Evolutionary conservation across 495 filamentous ascomycete genomes (phyloP), one percentile per base, ranked within the genome.

Genomic region (Parachaetomium inaequale): DNA sequence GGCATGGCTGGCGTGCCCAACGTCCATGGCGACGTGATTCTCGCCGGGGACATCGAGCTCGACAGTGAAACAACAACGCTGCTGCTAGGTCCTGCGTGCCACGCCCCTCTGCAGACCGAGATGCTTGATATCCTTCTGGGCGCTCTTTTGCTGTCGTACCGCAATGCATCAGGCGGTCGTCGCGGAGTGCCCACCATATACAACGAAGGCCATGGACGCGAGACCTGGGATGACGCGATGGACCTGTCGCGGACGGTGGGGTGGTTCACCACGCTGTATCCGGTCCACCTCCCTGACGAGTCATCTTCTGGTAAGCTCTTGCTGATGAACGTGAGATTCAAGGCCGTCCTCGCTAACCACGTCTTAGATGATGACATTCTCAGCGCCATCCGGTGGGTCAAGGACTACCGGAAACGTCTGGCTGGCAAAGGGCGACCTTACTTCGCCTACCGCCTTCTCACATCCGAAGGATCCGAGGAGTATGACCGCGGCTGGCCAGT

Each of bases 91-190:
- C 51, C 75, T 6, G 74, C 74, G 3, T 80, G 77, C 56, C 77
- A 85, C 55, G 69, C 74, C n/a, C 63, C 76, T 2, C 66, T 85
- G 7, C 60, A 70, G 2, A 86, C 83, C 0, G 81, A 85, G 43
- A 66, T 78, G 0, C 69, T 86, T 7, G 84, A 87, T 46, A 47
- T 87, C 4, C 72, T 87, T 26, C 61, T 85, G 4, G 77, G 81
- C 11, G 73, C 79, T 0, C 72, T 86, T 52, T 63, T 84, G 0
- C 69, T 82, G 38, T 82, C 84, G 1, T 86, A 82, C 67, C 72
- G 74, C 3, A 65, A 74, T 8, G 73, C 73, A 0, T 43, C 53
- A 7, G 12, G 34, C 0, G 66, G 55, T 0, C 64, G 69, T 2
- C 38, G 46, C 11, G 61, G 83, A 0, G 49, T 75, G 0, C 82